Evolutionary conservation across 441 rosid genomes (phyloP).

Genomic region (Sinapis alba): DNA sequence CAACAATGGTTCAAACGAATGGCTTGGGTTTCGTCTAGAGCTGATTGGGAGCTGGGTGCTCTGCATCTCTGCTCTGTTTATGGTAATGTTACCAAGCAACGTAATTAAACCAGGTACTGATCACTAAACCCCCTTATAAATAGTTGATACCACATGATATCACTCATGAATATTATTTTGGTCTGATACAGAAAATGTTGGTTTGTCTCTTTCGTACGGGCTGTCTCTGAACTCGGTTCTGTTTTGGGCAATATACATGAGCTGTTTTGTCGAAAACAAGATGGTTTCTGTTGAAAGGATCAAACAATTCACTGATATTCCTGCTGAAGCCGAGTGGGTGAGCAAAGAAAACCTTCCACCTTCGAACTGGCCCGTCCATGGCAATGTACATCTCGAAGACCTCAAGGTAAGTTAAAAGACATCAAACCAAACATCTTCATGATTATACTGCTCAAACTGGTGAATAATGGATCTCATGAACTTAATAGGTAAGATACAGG

Average conservation of each 20-base stretch:
- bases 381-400: constrained; percentile 70
- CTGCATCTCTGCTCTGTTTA: constrained; percentile 78
- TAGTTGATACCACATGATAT: neutral
- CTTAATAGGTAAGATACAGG: constrained; percentile 47
- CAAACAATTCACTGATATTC: constrained; percentile 80
- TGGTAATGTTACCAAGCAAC: constrained; percentile 82
- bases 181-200: constrained; percentile 69
- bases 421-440: neutral
- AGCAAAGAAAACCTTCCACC: constrained; percentile 65
- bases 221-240: constrained; percentile 79
- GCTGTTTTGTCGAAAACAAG: constrained; percentile 88
- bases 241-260: constrained; percentile 78
- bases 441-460: constrained; percentile 48
- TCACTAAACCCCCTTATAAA: neutral
- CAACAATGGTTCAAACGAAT: constrained; percentile 86
- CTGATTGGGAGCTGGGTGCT: constrained; percentile 80
- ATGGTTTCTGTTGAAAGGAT: constrained; percentile 96
- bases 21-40: constrained; percentile 96
- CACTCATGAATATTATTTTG: neutral
- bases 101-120: constrained; percentile 81
- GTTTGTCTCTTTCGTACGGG: constrained; percentile 93
- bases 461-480: constrained; percentile 43
- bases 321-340: constrained; percentile 82
- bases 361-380: constrained; percentile 77
- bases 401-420: constrained; percentile 58